Conservation (phyloP, 1,139 yeast genomes). For the Blastobotrys petasosporus region DNA sequence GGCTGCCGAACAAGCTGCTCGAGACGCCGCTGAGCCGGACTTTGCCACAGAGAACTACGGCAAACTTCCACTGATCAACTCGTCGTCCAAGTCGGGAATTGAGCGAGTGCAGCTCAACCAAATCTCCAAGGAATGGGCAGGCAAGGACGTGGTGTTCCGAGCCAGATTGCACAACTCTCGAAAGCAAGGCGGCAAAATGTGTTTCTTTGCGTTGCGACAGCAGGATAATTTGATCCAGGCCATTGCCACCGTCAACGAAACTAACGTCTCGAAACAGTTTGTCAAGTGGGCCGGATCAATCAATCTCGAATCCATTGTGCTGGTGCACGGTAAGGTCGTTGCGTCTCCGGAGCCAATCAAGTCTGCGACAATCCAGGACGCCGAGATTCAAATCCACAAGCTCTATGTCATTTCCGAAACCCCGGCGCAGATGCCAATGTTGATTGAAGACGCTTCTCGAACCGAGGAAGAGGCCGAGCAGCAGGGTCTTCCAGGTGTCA, state of each 20-base stretch:
- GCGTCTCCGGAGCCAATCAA: slow-evolving; percentile 84
- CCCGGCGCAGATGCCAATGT: slow-evolving; percentile 87
- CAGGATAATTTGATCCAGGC: slow-evolving; percentile 80
- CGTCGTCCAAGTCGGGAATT: slow-evolving; percentile 56
- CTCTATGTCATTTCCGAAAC: slow-evolving; percentile 77
- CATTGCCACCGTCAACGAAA: slow-evolving; percentile 61
- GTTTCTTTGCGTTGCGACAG: slow-evolving; percentile 87
- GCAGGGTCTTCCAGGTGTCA: slow-evolving; percentile 85
- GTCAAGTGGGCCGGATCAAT: slow-evolving; percentile 91
- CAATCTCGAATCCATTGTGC: slow-evolving; percentile 82
- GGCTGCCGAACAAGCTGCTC: slow-evolving; percentile 81
- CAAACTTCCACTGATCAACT: slow-evolving; percentile 79
- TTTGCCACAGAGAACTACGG: slow-evolving; percentile 88
- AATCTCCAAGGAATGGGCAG: slow-evolving; percentile 59
- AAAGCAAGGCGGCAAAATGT: slow-evolving; percentile 93
- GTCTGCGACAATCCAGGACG: slow-evolving; percentile 87
- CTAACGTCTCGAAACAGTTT: slow-evolving; percentile 82
- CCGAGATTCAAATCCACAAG: slow-evolving; percentile 72
- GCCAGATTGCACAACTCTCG: slow-evolving; percentile 92
- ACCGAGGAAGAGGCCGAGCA: slow-evolving; percentile 94
- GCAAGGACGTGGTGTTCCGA: slow-evolving; percentile 74
- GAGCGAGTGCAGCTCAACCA: slow-evolving; percentile 52
- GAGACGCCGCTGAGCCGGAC: slow-evolving; percentile 73
- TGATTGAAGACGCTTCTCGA: slow-evolving; percentile 93
- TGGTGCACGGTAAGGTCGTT: slow-evolving; percentile 77